phyloP scores from a whole-genome alignment of 352 stramenopile genomes.

The Elongisporangium prolatum region DNA sequence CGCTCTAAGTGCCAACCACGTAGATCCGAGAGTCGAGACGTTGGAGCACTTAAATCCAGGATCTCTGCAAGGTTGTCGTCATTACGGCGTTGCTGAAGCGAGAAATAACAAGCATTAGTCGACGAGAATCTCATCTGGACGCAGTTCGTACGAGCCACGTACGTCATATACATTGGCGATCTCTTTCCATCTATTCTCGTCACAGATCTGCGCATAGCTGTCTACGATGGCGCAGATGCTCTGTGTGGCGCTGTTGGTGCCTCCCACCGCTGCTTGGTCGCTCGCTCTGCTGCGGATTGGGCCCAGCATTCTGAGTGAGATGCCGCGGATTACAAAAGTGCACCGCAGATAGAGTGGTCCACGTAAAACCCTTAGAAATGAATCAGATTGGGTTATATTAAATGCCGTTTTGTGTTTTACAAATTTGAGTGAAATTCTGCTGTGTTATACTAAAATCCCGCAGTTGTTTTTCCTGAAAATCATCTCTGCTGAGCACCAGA shows the following conservation, averaged over 20 bases:
- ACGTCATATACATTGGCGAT: slow-evolving; percentile 72
- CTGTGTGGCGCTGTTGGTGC: not conserved
- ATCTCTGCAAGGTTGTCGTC: slow-evolving; percentile 76
- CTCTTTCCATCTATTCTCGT: slow-evolving; percentile 30
- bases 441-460: not conserved
- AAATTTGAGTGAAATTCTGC: not conserved
- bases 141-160: slow-evolving; percentile 7
- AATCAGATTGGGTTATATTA: not conserved
- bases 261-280: not conserved
- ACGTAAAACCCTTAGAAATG: no score
- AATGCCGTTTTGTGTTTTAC: not conserved
- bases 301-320: not conserved
- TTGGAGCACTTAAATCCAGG: slow-evolving; percentile 59
- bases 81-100: slow-evolving; percentile 60
- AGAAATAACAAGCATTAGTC: slow-evolving; percentile 2
- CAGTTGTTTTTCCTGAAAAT: not conserved
- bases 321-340: not conserved
- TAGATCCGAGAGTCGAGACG: slow-evolving; percentile 49
- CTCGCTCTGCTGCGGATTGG: not conserved
- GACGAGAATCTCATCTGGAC: not conserved
- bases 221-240: not conserved
- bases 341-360: not conserved
- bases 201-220: not conserved
- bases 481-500: not conserved
- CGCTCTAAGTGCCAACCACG: slow-evolving; percentile 78